Conservation (phyloP, 495 filamentous ascomycete species). For the Aspergillus leporis region DNA sequence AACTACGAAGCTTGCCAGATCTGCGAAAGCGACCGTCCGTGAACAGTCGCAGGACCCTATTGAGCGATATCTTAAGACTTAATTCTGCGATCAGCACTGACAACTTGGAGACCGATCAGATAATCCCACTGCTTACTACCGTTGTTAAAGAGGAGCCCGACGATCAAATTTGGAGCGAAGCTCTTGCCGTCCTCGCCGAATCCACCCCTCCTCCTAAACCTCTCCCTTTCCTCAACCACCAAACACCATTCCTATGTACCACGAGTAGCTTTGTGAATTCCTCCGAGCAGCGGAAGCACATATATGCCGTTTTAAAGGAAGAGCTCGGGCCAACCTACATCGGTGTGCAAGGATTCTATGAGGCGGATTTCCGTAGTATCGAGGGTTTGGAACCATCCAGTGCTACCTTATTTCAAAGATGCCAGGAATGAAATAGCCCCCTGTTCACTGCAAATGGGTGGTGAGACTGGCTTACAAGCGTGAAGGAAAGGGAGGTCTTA, state of each 20-base stretch:
- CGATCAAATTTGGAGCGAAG: slow-evolving; percentile 1
- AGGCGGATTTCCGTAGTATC: slow-evolving; percentile 3
- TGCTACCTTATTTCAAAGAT: not conserved
- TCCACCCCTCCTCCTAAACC: slow-evolving; percentile 6
- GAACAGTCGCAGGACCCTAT: not conserved
- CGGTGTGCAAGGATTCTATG: slow-evolving; percentile 3
- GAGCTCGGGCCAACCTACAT: slow-evolving; percentile 9
- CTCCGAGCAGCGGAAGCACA: slow-evolving; percentile 9
- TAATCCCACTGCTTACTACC: slow-evolving; percentile 1
- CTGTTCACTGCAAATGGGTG: slow-evolving; percentile 1
- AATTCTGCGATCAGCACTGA: not conserved
- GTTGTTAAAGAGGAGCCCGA: slow-evolving; percentile 1
- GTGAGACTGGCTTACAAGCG: slow-evolving; percentile 4
- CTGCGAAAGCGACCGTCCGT: not conserved
- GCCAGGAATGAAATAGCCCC: not conserved
- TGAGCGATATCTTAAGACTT: slow-evolving; percentile 1
- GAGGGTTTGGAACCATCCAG: not conserved
- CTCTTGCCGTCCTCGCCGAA: not conserved
- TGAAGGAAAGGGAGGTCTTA: slow-evolving; percentile 8
- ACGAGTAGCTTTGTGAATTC: slow-evolving; percentile 13
- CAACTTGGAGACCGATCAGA: not conserved
- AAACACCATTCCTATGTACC: slow-evolving; percentile 6
- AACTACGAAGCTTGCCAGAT: too few species aligned
- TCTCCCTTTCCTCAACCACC: not conserved
- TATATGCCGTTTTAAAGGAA: slow-evolving; percentile 9